Evolutionary conservation across 192 early-diverging fungal genomes (phyloP).

Genomic region (Chytriomyces sp.): DNA sequence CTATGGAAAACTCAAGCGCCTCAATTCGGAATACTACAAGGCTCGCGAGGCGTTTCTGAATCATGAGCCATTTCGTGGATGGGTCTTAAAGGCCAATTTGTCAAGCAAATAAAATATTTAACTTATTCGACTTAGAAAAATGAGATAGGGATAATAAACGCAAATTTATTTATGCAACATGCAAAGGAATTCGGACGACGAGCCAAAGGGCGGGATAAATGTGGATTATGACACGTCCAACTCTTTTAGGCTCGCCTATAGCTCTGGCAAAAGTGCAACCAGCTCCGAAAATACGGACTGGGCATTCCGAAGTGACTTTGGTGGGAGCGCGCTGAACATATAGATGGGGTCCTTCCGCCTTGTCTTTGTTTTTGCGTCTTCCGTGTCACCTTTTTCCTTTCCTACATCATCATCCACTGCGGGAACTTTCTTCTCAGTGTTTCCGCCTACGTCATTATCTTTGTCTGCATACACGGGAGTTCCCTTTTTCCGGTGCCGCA

Average conservation of each 20-base stretch:
- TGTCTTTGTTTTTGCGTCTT: too few species aligned
- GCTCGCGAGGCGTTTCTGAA: slow-evolving; percentile 7
- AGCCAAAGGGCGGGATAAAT: background rate
- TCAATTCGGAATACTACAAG: background rate
- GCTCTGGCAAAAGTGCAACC: too few species aligned
- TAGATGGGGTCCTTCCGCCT: background rate
- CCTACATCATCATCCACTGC: background rate
- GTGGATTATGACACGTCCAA: slow-evolving; percentile 9
- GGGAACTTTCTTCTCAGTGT: background rate
- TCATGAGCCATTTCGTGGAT: slow-evolving; percentile 20
- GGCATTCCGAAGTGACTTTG: slow-evolving; percentile 13
- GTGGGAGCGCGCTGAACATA: slow-evolving; percentile 13
- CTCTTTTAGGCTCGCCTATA: background rate
- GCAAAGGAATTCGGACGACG: background rate
- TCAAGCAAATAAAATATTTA: too few species aligned
- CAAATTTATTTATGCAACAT: too few species aligned
- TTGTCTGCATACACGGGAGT: background rate
- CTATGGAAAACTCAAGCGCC: slow-evolving; percentile 3
- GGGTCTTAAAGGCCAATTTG: too few species aligned
- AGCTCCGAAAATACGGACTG: slow-evolving; percentile 10
- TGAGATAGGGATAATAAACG: too few species aligned
- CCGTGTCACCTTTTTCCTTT: background rate
- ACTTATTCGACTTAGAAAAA: too few species aligned
- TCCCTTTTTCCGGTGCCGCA: background rate
- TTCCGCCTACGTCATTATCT: background rate